phyloP scores from a whole-genome alignment of 2,329 filamentous ascomycete genomes.

The Corynespora cassiicola region DNA sequence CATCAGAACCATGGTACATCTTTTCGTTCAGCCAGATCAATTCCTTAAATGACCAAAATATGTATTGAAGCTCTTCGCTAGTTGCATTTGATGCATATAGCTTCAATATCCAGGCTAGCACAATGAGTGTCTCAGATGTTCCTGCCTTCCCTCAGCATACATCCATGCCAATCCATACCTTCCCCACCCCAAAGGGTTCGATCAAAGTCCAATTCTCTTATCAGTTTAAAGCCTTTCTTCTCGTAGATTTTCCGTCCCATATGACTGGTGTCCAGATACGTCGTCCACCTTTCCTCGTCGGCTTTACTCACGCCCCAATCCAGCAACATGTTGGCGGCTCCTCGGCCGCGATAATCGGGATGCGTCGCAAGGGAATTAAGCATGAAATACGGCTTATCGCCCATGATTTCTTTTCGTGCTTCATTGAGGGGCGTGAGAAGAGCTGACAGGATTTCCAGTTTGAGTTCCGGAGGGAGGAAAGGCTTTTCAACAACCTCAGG shows the following conservation, averaged over 20 bases:
- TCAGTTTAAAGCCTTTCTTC: constrained; percentile 32
- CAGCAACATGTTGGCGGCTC: constrained; percentile 46
- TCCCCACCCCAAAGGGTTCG: constrained; percentile 33
- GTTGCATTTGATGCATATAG: no score
- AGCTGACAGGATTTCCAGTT: constrained; percentile 31
- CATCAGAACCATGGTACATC: no score
- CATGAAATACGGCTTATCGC: constrained; percentile 30
- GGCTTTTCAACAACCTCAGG: constrained; percentile 65
- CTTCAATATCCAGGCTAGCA: no score
- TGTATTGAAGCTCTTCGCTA: no score
- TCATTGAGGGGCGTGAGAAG: constrained; percentile 28
- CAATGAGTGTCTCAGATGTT: no score
- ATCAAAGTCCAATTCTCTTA: constrained; percentile 29
- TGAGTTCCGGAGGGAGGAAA: constrained; percentile 74
- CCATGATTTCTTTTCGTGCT: constrained; percentile 35
- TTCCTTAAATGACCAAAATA: no score
- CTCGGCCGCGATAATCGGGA: constrained; percentile 48
- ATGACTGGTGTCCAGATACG: constrained; percentile 50
- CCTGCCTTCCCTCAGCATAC: constrained; percentile 29
- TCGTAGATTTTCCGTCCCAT: constrained; percentile 48
- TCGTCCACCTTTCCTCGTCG: constrained; percentile 44
- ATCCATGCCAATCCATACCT: constrained; percentile 38
- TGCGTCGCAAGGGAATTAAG: constrained; percentile 41
- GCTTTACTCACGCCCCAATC: constrained; percentile 49
- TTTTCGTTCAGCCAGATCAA: no score